Percentiles rank a stretch among this genome's conserved stretches.
These are phyloP conservation scores for Phytopythium litorale DNA, from an alignment of 352 stramenopile genomes.

Conservation along the genomic window DNA sequence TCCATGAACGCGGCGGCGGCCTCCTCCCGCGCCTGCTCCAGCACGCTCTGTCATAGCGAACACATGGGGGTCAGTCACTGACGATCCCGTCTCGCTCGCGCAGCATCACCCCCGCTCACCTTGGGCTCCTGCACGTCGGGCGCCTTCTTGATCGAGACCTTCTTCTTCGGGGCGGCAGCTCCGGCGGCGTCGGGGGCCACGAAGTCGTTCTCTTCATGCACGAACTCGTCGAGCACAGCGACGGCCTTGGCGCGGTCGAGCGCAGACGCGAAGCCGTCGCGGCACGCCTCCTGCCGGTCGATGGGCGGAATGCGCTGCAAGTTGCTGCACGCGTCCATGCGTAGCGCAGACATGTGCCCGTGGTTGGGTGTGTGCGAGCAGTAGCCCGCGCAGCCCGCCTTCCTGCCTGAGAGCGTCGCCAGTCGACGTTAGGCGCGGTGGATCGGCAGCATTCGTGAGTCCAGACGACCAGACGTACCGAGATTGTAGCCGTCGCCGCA, in stretches of 20 bases:
- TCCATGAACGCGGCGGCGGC: conserved; percentile 19
- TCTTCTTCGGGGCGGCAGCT: conserved; percentile 12
- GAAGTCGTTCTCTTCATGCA: neutral
- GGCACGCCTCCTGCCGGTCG: conserved; percentile 38
- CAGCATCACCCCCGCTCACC: conserved; percentile 8
- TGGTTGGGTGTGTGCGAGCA: conserved; percentile 21
- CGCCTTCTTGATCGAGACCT: conserved; percentile 36
- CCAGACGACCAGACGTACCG: neutral
- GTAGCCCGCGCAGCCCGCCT: conserved; percentile 33
- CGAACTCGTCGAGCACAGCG: conserved; percentile 4
- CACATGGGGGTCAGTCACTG: no score
- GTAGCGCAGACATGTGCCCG: conserved; percentile 27
- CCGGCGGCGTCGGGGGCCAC: neutral
- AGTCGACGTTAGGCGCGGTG: neutral
- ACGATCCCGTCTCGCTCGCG: no score
- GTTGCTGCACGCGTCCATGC: conserved; percentile 38
- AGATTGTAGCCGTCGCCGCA: conserved; percentile 42
- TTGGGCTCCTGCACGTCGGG: conserved; percentile 19
- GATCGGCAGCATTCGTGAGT: neutral
- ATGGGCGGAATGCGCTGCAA: conserved; percentile 30
- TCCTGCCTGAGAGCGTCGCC: conserved; percentile 16
- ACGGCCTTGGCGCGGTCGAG: conserved; percentile 27
- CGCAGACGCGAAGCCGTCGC: conserved; percentile 36
- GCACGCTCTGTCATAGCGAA: conserved; percentile 22
- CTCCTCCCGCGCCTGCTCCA: conserved; percentile 38